phyloP scores from a whole-genome alignment of 1,139 yeast species.

The Yamadazyma spencermartinsiae region DNA sequence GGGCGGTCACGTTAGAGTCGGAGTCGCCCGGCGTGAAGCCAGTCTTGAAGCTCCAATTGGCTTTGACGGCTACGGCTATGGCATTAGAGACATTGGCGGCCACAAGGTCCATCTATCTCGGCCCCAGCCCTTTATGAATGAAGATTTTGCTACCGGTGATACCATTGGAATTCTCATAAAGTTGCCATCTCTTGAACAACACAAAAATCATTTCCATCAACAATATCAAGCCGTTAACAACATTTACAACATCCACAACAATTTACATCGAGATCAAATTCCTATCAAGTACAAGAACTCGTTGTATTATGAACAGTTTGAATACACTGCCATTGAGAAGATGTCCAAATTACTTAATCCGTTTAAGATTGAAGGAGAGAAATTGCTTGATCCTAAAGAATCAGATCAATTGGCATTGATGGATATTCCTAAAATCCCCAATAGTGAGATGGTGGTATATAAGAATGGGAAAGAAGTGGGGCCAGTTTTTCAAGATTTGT shows the following conservation, averaged over 20 bases:
- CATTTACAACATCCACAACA: constrained; percentile 25
- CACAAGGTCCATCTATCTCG: constrained; percentile 75
- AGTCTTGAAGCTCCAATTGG: constrained; percentile 95
- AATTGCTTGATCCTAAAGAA: constrained; percentile 43
- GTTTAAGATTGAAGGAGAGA: constrained; percentile 67
- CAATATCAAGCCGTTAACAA: constrained; percentile 18
- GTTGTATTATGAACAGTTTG: constrained; percentile 82
- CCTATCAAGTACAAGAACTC: constrained; percentile 83
- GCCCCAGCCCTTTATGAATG: constrained; percentile 52
- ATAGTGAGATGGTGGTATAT: constrained; percentile 63
- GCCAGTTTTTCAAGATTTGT: constrained; percentile 62
- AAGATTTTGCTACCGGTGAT: constrained; percentile 67
- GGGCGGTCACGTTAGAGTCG: constrained; percentile 71
- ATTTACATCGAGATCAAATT: constrained; percentile 74
- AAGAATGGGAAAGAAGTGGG: constrained; percentile 76
- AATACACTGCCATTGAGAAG: constrained; percentile 72
- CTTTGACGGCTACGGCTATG: constrained; percentile 91
- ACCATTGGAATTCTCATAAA: constrained; percentile 76
- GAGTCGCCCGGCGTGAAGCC: constrained; percentile 83
- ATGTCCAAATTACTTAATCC: constrained; percentile 80
- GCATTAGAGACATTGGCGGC: constrained; percentile 80
- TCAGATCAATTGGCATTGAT: constrained; percentile 13
- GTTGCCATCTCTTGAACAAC: constrained; percentile 57
- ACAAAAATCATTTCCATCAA: constrained; percentile 24
- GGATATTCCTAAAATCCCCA: constrained; percentile 47